A percentile compares a stretch with the other conserved stretches of the same genome.
Evolutionary conservation across 176 grass and related monocot genomes (phyloP).

Genomic region (barley (Hordeum vulgare)): MorexV3_pseudomolecules_assembly NC_058519.1:321468385-321468884

Average conservation of each 20-base stretch:
- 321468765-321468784: background rate
- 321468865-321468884: background rate
- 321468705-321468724: background rate
- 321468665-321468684: background rate
- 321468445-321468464: background rate
- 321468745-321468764: background rate
- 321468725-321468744: background rate
- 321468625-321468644: background rate
- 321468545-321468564: background rate
- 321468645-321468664: background rate
- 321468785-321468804: background rate
- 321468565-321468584: background rate
- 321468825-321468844: background rate
- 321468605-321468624: background rate
- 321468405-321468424: background rate
- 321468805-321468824: background rate
- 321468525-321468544: background rate
- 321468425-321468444: background rate
- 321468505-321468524: background rate
- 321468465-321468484: background rate
- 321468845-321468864: background rate
- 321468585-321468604: background rate
- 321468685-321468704: background rate
- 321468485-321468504: background rate
- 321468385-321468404: background rate